Conservation (phyloP, 768 basidiomycete species). For the Pholiota microspora region DNA sequence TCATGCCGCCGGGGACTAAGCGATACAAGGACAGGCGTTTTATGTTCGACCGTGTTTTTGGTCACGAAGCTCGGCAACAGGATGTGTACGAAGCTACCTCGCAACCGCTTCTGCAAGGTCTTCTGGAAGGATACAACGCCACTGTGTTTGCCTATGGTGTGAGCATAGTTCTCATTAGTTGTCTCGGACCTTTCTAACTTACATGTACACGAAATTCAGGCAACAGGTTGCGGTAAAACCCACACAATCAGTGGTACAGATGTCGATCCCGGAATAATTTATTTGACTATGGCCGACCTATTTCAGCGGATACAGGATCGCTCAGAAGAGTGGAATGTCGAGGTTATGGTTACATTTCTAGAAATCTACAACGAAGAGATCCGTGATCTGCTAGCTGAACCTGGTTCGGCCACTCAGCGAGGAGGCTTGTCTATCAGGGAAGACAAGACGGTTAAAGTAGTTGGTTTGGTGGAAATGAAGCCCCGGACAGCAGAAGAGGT, state of each 20-base stretch:
- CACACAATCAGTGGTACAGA: conserved; percentile 97
- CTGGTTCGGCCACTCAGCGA: conserved; percentile 56
- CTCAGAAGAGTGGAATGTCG: conserved; percentile 79
- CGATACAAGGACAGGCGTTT: conserved; percentile 96
- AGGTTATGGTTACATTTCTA: conserved; percentile 91
- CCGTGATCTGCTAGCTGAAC: conserved; percentile 86
- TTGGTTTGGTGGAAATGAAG: conserved; percentile 77
- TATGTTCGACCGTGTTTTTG: conserved; percentile 95
- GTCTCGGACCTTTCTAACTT: too few relatives aligned
- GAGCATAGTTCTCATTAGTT: conserved; percentile 29
- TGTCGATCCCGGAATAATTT: conserved; percentile 88
- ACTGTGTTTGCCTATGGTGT: conserved; percentile 99
- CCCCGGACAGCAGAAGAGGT: conserved; percentile 90
- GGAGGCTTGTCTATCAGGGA: conserved; percentile 94
- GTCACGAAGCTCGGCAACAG: conserved; percentile 74
- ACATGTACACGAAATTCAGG: conserved; percentile 45
- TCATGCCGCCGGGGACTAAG: conserved; percentile 83
- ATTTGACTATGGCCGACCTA: conserved; percentile 95
- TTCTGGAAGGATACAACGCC: conserved; percentile 94
- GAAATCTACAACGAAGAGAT: conserved; percentile 99
- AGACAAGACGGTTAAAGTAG: conserved; percentile 89
- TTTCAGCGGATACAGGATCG: conserved; percentile 91
- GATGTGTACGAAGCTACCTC: conserved; percentile 88
- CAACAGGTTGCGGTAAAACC: conserved; percentile 99
- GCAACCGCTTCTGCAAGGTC: conserved; percentile 77